Conservation (phyloP, 2,329 filamentous ascomycete species). For the Clarireedia sp. region DNA sequence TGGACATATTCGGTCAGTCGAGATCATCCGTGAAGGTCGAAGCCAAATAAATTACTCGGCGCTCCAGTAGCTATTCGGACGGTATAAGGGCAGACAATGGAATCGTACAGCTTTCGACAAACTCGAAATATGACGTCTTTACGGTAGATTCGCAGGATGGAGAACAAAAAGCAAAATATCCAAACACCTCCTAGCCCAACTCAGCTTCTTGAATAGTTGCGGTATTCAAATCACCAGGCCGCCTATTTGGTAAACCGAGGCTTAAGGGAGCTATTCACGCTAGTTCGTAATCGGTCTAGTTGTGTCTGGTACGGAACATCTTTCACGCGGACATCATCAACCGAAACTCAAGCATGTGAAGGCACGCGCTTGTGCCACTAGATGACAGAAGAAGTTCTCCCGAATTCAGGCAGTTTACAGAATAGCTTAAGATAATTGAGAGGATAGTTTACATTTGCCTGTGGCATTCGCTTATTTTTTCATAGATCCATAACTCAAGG, state of each 20-base stretch:
- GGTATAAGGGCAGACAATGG: neutral
- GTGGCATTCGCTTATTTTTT: constrained; percentile 57
- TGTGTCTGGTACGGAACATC: neutral
- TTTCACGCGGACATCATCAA: neutral
- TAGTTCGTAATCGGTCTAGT: neutral
- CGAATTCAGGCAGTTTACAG: neutral
- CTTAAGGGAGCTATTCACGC: neutral
- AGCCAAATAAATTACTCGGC: neutral
- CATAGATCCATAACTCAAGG: constrained; percentile 43
- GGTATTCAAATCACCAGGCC: neutral
- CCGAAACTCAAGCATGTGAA: neutral
- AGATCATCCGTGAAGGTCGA: neutral
- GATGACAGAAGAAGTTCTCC: neutral
- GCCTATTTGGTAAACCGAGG: neutral
- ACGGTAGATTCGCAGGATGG: too few species aligned
- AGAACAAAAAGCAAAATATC: too few species aligned
- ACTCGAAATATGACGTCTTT: too few species aligned
- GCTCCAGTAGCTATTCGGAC: neutral
- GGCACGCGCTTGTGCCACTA: too few species aligned
- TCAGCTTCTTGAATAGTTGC: too few species aligned
- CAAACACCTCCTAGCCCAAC: too few species aligned
- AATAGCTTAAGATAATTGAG: neutral
- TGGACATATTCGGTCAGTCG: neutral
- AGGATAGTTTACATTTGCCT: constrained; percentile 10
- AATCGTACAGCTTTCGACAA: too few species aligned